Base-by-base conservation (phyloP, 2,329 filamentous ascomycete species). In the Cladobotryum mycophilum region DNA sequence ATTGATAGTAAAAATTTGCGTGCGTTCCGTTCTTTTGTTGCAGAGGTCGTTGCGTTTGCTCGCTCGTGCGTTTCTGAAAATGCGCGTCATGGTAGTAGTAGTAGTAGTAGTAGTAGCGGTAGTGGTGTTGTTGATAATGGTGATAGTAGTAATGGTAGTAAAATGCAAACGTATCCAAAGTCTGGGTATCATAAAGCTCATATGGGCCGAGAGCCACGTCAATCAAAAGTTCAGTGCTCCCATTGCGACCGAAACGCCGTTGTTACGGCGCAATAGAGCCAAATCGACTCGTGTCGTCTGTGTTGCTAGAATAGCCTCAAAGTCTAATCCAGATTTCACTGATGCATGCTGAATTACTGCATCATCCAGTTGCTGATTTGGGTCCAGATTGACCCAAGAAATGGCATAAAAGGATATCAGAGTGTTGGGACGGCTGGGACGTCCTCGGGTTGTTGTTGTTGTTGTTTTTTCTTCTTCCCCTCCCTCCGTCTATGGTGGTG, bases 141-240 rank as follows among this genome's bases (percentile, higher is more conserved):
- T 30, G 6, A 11, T 30, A 8, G 25, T 30, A 30, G 25, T 30
- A 11, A 11, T 30, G 6, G 25, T 30, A 30, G 25, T 30, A 30
- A 30, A 52, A 44, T 48, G 41, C 49, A 47, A 52, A 44, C 40
- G 36, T 48, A 34, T 52, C 45, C 45, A 52, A 52, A 48, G 45
- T 48, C 18, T 52, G 49, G 49, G 49, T 52, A 52, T 52, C 49
- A 48, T 52, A 40, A 48, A 42, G 41, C 49, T 45, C 44, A 18
- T 45, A 35, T 37, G 41, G 49, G 40, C 22, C 38, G 41, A 45
- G 45, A 48, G 49, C 45, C 33, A 41, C 41, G 25, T 42, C 41
- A 20, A 48, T 48, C 38, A 38, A 41, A 41, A 52, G 18, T 45
- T 34, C 49, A 48, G 44, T 48, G 45, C 49, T 48, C 49, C 49